phyloP scores from a whole-genome alignment of 805 yeast genomes.

The Candida sphagnicola region DNA sequence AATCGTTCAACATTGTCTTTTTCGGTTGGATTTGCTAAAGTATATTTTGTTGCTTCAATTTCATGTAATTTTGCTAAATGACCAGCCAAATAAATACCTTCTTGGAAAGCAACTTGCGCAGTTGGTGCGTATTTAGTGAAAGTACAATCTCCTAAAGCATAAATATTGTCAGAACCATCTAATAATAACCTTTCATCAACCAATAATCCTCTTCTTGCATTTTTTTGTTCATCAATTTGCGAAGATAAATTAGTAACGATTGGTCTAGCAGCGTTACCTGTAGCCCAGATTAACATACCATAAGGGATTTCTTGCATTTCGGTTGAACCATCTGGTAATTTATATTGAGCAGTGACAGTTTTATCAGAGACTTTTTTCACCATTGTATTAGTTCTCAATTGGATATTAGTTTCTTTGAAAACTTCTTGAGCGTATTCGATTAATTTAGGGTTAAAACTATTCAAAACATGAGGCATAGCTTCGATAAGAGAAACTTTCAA shows the following conservation, averaged over 20 bases:
- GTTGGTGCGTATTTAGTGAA: conserved; percentile 90
- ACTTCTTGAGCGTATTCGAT: conserved; percentile 77
- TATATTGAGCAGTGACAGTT: conserved; percentile 65
- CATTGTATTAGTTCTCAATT: conserved; percentile 79
- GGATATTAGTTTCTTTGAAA: conserved; percentile 62
- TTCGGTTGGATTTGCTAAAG: conserved; percentile 35
- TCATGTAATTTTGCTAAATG: conserved; percentile 63
- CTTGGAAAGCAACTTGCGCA: conserved; percentile 96
- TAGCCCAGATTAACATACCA: conserved; percentile 95
- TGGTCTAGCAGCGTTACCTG: conserved; percentile 90
- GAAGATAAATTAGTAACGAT: conserved; percentile 63
- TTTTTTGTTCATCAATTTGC: conserved; percentile 70
- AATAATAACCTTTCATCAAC: conserved; percentile 80
- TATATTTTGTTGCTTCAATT: conserved; percentile 53
- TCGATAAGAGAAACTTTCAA: conserved; percentile 82
- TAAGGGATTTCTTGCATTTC: conserved; percentile 68
- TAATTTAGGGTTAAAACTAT: conserved; percentile 64
- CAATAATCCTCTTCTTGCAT: conserved; percentile 86
- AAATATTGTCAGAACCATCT: conserved; percentile 78
- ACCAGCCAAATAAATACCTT: conserved; percentile 76
- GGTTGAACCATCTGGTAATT: conserved; percentile 62
- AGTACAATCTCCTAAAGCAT: conserved; percentile 93
- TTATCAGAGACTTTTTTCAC: conserved; percentile 78
- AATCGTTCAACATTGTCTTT: conserved; percentile 42
- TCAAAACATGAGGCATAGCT: conserved; percentile 85